Conservation (phyloP, 1,284 basidiomycete genomes). For the Boletus mariae region DNA sequence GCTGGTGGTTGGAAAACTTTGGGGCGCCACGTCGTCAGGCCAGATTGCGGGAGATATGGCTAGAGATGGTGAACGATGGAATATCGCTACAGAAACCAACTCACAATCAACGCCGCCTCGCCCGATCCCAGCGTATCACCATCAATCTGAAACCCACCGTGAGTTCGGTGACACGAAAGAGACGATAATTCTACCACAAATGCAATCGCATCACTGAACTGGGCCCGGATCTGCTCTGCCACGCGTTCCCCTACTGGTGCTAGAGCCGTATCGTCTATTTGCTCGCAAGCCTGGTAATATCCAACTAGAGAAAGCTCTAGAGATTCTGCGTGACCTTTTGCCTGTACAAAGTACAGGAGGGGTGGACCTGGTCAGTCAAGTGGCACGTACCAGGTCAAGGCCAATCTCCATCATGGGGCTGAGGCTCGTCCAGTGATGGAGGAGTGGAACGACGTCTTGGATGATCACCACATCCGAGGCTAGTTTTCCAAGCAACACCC, state of each 20-base stretch:
- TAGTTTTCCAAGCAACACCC: constrained; percentile 57
- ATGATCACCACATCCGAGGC: constrained; percentile 40
- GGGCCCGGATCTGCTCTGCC: constrained; percentile 46
- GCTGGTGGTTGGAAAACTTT: constrained; percentile 34
- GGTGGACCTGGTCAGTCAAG: background rate
- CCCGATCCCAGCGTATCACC: constrained; percentile 49
- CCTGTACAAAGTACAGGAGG: constrained; percentile 36
- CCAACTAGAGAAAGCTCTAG: constrained; percentile 53
- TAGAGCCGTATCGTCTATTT: constrained; percentile 53
- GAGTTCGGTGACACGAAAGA: constrained; percentile 5
- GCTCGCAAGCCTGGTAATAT: constrained; percentile 70
- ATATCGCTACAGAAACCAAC: constrained; percentile 22
- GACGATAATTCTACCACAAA: constrained; percentile 48
- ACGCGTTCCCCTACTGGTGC: constrained; percentile 64
- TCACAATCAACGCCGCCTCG: constrained; percentile 53
- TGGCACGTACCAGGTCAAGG: constrained; percentile 57
- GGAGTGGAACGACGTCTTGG: constrained; percentile 64
- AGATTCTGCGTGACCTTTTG: constrained; percentile 51
- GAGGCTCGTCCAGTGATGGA: constrained; percentile 76
- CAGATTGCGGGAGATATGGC: constrained; percentile 46
- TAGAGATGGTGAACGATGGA: constrained; percentile 22
- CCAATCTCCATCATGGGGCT: constrained; percentile 80
- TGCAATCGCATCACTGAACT: constrained; percentile 56
- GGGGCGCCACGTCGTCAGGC: constrained; percentile 44
- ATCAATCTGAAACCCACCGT: constrained; percentile 44